phyloP scores from a whole-genome alignment of 164 flowering plant species.

The Piper betle region DNA sequence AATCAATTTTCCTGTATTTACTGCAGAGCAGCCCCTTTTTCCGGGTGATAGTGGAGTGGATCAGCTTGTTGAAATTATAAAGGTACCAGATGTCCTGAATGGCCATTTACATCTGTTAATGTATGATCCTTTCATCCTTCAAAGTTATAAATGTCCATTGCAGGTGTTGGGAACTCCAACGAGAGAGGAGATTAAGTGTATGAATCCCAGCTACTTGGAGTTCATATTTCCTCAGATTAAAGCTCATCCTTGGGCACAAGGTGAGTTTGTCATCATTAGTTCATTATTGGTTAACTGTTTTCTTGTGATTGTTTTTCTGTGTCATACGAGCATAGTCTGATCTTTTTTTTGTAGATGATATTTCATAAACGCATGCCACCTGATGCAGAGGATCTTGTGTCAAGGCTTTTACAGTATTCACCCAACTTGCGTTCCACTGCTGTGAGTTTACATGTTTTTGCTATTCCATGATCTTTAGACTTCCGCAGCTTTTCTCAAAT shows the following conservation, averaged over 20 bases:
- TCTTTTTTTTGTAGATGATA: conserved; percentile 31
- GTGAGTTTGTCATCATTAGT: conserved; percentile 11
- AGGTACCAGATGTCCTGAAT: conserved; percentile 18
- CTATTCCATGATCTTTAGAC: background rate
- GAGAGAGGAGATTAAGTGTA: conserved; percentile 57
- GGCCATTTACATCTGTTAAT: background rate
- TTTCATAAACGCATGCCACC: conserved; percentile 62
- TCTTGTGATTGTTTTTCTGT: background rate
- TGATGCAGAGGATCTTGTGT: conserved; percentile 56
- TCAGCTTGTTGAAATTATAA: conserved; percentile 46
- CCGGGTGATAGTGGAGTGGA: conserved; percentile 68
- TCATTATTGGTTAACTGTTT: background rate
- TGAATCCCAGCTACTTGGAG: conserved; percentile 54
- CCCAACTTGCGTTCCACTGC: conserved; percentile 49
- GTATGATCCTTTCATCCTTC: background rate
- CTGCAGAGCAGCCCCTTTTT: conserved; percentile 35
- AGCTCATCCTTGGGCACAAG: conserved; percentile 72
- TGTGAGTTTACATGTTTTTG: conserved; percentile 21
- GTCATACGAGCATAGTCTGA: background rate
- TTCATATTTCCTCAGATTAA: conserved; percentile 45
- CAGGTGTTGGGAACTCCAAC: conserved; percentile 64
- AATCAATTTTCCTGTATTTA: background rate
- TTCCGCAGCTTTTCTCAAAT: background rate
- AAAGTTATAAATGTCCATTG: conserved; percentile 1
- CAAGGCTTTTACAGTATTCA: conserved; percentile 47